Base-by-base conservation (phyloP, 805 yeast species). In the Yamadazyma nakazawae region DNA sequence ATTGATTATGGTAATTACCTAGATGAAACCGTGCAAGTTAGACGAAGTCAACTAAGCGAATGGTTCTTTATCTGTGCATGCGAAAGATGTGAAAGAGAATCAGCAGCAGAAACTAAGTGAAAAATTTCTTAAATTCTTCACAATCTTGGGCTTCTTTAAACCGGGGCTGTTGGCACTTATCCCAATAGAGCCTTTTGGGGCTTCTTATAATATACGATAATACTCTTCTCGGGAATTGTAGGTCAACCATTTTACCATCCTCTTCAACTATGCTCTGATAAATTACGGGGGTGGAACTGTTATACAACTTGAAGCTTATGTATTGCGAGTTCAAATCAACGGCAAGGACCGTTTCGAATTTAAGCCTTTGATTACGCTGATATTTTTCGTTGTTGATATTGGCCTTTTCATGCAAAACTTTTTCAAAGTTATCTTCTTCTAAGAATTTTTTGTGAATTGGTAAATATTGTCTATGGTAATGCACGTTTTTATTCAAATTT, bases 181-280 rank as follows among this genome's bases (percentile, higher is more conserved):
- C 84, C 97, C 97, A 90, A 48, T 80, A 81, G 0, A 78, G 62
- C 51, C 90, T 71, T 43, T 81, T 82, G 2, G 85, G 83, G 13
- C 78, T 68, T 37, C 74, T 79, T 42, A 90, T 59, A 2, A 84
- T 63, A 51, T 73, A 72, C 0, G 96, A 91, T 25, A 88, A 56
- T 1, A 86, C 90, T 56, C 89, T 75, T 60, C 97, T 72, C 1
- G 96, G 96, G 56, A 91, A 87, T 54, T 88, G 96, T 12, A 88
- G 64, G 61, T 91, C 97, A 8, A 89, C 65, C 11, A 73, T 54
- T 43, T 70, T 70, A 2, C 58, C 51, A 0, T 61, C 59, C 39
- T 60, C 61, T 6, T 48, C 48, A 17, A 60, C 50, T 34, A 45
- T 54, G 34, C 64, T 52, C 37, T 57, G 51, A 50, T 51, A 64